Evolutionary conservation across 2,329 filamentous ascomycete species (phyloP).

Genomic region (Aotearoamyces nothofagi): DNA sequence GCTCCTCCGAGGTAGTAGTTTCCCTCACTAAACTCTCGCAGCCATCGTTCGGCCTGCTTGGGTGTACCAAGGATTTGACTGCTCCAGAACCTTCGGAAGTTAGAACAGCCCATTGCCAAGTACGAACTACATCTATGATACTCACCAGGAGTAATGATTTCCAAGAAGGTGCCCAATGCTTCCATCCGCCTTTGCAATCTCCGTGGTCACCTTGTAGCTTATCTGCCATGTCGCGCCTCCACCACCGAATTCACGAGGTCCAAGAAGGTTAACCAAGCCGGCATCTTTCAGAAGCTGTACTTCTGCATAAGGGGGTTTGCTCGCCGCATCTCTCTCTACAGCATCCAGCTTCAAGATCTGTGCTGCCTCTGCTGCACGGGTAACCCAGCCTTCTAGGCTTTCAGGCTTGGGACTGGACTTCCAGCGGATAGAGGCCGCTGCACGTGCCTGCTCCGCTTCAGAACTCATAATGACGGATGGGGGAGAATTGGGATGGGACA

Average conservation of each 20-base stretch:
- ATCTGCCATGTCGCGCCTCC: slow-evolving; percentile 37
- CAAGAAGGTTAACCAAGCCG: slow-evolving; percentile 1
- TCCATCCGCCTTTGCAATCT: slow-evolving; percentile 3
- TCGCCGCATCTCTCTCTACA: slow-evolving; percentile 1
- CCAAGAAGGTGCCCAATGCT: slow-evolving; percentile 2
- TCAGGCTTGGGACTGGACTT: not conserved
- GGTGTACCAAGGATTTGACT: slow-evolving; percentile 1
- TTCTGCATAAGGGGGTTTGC: slow-evolving; percentile 1
- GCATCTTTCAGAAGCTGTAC: slow-evolving; percentile 1
- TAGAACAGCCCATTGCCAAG: no score
- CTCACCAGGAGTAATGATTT: slow-evolving; percentile 2
- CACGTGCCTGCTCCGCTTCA: slow-evolving; percentile 1
- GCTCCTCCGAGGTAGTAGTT: slow-evolving; percentile 2
- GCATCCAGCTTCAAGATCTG: slow-evolving; percentile 1
- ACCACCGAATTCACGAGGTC: slow-evolving; percentile 21
- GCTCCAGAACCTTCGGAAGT: slow-evolving; percentile 3
- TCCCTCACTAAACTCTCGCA: slow-evolving; percentile 2
- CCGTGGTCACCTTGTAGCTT: slow-evolving; percentile 24
- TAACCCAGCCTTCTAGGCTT: not conserved
- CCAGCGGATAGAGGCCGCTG: not conserved
- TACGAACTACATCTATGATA: no score
- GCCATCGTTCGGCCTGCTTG: slow-evolving; percentile 1
- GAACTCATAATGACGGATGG: no score
- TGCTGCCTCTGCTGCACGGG: slow-evolving; percentile 1
- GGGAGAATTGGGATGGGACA: no score